These are phyloP conservation scores for Aphanomyces stellatus DNA, from an alignment of 352 stramenopile genomes.

Conservation along the genomic window DNA sequence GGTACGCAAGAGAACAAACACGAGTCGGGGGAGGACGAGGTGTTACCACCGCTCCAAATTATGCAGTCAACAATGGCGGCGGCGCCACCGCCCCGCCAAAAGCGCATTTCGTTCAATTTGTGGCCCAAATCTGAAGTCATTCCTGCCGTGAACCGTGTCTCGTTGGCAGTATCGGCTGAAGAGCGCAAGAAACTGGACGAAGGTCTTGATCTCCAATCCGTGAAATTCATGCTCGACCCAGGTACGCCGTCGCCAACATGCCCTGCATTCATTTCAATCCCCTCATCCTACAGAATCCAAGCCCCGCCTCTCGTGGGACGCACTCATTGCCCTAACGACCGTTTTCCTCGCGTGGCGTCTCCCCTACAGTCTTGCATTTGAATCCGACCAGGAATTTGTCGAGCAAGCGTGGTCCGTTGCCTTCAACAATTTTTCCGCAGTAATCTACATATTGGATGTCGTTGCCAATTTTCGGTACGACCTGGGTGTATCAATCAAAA, in stretches of 20 bases:
- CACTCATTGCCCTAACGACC: conserved; percentile 41
- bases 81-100: not conserved
- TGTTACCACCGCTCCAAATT: not conserved
- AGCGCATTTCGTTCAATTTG: conserved; percentile 10
- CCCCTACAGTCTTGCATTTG: conserved; percentile 47
- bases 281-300: conserved; percentile 24
- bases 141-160: conserved; percentile 44
- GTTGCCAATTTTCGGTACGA: conserved; percentile 45
- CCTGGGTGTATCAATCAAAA: not conserved
- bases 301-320: conserved; percentile 41
- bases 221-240: conserved; percentile 26
- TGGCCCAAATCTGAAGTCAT: conserved; percentile 29
- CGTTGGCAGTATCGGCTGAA: conserved; percentile 43
- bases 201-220: not conserved
- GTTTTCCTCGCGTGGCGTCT: conserved; percentile 52
- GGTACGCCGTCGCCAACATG: conserved; percentile 35
- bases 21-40: not conserved
- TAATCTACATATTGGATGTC: conserved; percentile 44
- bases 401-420: conserved; percentile 27
- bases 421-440: conserved; percentile 42
- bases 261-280: not conserved
- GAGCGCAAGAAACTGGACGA: conserved; percentile 27
- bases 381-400: not conserved
- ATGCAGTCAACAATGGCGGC: not conserved
- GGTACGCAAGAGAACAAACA: not conserved